Base-by-base conservation (phyloP, 2,329 filamentous ascomycete species). In the Penicillium sumatraense region DNA sequence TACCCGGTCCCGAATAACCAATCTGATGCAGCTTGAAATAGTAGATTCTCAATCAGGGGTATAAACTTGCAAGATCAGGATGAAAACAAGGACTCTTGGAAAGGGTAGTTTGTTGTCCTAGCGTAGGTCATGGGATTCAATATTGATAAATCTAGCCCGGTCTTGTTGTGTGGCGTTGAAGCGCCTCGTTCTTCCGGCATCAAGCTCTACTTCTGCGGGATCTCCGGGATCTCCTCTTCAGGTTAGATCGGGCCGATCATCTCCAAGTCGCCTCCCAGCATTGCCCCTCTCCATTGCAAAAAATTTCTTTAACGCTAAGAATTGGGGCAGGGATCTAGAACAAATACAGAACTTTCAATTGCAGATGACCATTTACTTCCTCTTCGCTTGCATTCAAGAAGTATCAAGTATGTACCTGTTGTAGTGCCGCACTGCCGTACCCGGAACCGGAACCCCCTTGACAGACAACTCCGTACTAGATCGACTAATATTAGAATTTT, bases 401-500 rank as follows among this genome's bases (percentile, higher is more conserved):
- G n/a, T n/a, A n/a, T n/a, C n/a, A 40, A 18, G 14, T 44, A 20
- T 44, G 40, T 44, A 44, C 40, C n/a, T 18, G n/a, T n/a, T n/a
- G 3, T 5, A 36, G 33, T 36, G 18, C 33, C 33, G 16, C 5
- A 16, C 5, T 33, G 31, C 16, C 24, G 9, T n/a, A 44, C 3
- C 40, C 40, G 40, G 40, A 44, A 44, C 40, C 40, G 40, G 40
- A n/a, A 36, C 18, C 33, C 36, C 36, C 9, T 21, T n/a, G n/a
- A n/a, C n/a, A n/a, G n/a, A n/a, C n/a, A n/a, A n/a, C 20, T 20
- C 20, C 21, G 14, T n/a, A 23, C 40, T 23, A 14, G 26, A 23
- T n/a, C 40, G 40, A 44, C 24, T 44, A 44, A 44, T 44, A 44
- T 44, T 44, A 44, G 40, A 44, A 44, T 44, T 44, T 44, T 44